Evolutionary conservation across 345 rosid species (phyloP).

Genomic region (Corchorus capsularis): DNA sequence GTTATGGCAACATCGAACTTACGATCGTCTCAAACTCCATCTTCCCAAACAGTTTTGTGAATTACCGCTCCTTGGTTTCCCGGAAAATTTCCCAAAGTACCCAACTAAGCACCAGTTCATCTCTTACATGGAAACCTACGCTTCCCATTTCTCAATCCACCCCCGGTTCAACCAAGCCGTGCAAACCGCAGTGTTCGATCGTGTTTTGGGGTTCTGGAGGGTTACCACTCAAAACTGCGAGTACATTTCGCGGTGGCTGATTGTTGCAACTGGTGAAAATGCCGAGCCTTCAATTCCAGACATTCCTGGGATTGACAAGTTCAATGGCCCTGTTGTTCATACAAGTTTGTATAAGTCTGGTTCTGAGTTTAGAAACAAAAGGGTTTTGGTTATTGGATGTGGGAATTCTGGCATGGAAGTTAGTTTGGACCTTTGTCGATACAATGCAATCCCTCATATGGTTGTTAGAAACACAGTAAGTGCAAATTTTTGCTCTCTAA

Average conservation of each 20-base stretch:
- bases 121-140: slow-evolving; percentile 73
- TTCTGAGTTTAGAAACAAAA: slow-evolving; percentile 41
- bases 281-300: slow-evolving; percentile 80
- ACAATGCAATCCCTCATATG: slow-evolving; percentile 64
- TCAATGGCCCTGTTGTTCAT: slow-evolving; percentile 55
- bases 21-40: slow-evolving; percentile 88
- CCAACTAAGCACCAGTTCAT: slow-evolving; percentile 74
- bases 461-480: slow-evolving; percentile 67
- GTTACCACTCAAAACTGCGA: slow-evolving; percentile 55
- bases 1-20: slow-evolving; percentile 74
- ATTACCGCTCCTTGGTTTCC: slow-evolving; percentile 73
- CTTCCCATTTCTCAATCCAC: slow-evolving; percentile 57
- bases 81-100: slow-evolving; percentile 67
- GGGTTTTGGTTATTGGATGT: slow-evolving; percentile 79
- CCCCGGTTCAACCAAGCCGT: slow-evolving; percentile 73
- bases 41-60: slow-evolving; percentile 86
- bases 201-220: slow-evolving; percentile 51
- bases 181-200: slow-evolving; percentile 56
- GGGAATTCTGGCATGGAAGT: slow-evolving; percentile 97
- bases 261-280: slow-evolving; percentile 86
- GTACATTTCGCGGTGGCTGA: slow-evolving; percentile 65
- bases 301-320: slow-evolving; percentile 52
- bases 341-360: slow-evolving; percentile 73
- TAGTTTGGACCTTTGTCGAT: slow-evolving; percentile 71
- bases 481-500: background rate